Percentiles rank a stretch among this genome's conserved stretches.
phyloP scores from a whole-genome alignment of 768 basidiomycete species.

The Lentinula sp. region DNA sequence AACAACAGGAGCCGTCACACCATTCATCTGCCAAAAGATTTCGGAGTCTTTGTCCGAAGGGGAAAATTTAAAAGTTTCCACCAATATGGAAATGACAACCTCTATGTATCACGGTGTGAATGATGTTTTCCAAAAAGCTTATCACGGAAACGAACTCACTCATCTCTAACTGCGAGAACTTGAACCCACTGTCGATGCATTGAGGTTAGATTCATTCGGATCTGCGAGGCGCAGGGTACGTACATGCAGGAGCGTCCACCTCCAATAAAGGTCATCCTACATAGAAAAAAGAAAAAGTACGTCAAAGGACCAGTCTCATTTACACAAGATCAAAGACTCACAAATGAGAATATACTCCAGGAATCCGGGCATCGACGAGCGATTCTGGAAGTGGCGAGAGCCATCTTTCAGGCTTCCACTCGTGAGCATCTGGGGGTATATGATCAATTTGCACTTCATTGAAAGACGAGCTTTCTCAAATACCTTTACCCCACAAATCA shows the following conservation, averaged over 20 bases:
- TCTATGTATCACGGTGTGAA: neutral
- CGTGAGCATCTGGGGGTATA: constrained; percentile 23
- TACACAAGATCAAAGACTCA: constrained; percentile 11
- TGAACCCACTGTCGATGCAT: neutral
- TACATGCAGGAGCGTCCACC: constrained; percentile 35
- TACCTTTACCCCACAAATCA: constrained; percentile 29
- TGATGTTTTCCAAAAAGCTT: neutral
- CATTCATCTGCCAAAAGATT: constrained; percentile 1
- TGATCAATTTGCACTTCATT: neutral
- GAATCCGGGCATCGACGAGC: constrained; percentile 24
- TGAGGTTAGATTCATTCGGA: neutral
- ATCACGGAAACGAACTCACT: neutral
- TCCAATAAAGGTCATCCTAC: constrained; percentile 38
- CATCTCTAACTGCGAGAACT: neutral
- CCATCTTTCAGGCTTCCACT: constrained; percentile 45
- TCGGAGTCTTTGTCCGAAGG: neutral
- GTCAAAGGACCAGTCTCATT: neutral
- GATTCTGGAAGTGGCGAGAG: constrained; percentile 24
- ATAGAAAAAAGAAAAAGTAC: neutral
- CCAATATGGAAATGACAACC: constrained; percentile 1
- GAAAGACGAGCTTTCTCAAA: neutral
- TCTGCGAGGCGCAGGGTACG: neutral
- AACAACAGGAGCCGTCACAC: neutral
- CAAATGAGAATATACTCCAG: constrained; percentile 30
- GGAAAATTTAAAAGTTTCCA: neutral